Percentiles rank a stretch among this genome's conserved stretches.
phyloP scores from a whole-genome alignment of 495 filamentous ascomycete species.

The Lasiosphaeria hispida region DNA sequence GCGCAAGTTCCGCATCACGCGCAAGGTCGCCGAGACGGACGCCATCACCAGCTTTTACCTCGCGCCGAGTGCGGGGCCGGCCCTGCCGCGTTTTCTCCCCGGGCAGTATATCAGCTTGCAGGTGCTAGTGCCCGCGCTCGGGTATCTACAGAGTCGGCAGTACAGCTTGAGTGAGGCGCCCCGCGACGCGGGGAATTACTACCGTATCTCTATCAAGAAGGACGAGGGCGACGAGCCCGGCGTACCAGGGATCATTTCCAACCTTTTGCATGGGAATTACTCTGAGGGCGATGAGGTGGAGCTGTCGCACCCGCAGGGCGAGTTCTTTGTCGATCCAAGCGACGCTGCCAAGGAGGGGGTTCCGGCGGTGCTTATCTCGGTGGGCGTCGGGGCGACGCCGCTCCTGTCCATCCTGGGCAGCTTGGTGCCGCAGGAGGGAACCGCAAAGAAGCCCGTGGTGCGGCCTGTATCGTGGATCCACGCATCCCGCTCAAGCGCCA shows the following conservation, averaged over 20 bases:
- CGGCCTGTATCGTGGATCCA: slow-evolving; percentile 68
- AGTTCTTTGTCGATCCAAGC: slow-evolving; percentile 57
- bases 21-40: slow-evolving; percentile 58
- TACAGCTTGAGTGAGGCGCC: slow-evolving; percentile 69
- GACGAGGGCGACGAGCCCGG: slow-evolving; percentile 49
- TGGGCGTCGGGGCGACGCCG: slow-evolving; percentile 67
- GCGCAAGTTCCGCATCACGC: slow-evolving; percentile 61
- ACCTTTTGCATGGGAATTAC: slow-evolving; percentile 61
- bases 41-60: slow-evolving; percentile 67
- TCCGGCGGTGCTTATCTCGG: slow-evolving; percentile 66
- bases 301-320: slow-evolving; percentile 66
- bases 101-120: slow-evolving; percentile 71
- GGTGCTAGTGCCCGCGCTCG: slow-evolving; percentile 54
- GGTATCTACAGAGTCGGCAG: slow-evolving; percentile 63
- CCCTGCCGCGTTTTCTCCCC: slow-evolving; percentile 60
- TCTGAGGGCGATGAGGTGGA: slow-evolving; percentile 60
- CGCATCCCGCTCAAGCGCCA: slow-evolving; percentile 48
- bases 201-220: slow-evolving; percentile 68
- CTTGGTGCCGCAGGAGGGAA: slow-evolving; percentile 27
- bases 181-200: slow-evolving; percentile 45
- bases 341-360: slow-evolving; percentile 38
- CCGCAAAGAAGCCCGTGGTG: slow-evolving; percentile 18
- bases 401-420: slow-evolving; percentile 64
- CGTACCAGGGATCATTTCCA: slow-evolving; percentile 63
- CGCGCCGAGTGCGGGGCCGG: slow-evolving; percentile 55